Evolutionary conservation across 257 asterid genomes (phyloP).

Genomic region (Nicotiana noctiflora): DNA sequence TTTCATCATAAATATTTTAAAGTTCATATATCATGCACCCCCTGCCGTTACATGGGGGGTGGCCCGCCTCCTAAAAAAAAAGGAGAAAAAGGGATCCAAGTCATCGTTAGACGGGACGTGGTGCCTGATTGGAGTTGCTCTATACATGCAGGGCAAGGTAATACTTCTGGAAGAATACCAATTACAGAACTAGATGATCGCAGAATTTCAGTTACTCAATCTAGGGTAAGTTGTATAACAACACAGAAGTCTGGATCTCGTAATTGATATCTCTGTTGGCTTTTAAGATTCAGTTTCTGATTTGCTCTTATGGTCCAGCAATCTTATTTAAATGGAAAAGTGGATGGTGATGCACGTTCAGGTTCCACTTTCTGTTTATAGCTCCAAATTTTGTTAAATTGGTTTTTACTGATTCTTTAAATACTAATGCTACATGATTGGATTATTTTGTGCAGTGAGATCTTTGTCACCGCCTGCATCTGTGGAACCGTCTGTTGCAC

Average conservation of each 20-base stretch:
- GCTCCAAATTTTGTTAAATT: neutral
- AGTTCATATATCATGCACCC: neutral
- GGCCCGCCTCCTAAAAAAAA: neutral
- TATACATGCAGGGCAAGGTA: conserved; percentile 46
- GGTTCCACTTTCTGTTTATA: conserved; percentile 34
- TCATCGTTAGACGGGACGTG: neutral
- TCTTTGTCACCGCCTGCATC: conserved; percentile 63
- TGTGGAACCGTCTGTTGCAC: conserved; percentile 60
- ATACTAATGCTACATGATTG: conserved; percentile 8
- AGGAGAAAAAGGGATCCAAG: neutral
- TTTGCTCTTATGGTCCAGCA: conserved; percentile 46
- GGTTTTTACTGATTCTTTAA: neutral
- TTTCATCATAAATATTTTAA: neutral
- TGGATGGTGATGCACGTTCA: conserved; percentile 43
- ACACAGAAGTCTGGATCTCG: neutral
- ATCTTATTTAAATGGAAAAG: conserved; percentile 65
- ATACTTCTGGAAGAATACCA: conserved; percentile 29
- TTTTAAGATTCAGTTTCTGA: conserved; percentile 13
- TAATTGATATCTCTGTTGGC: neutral
- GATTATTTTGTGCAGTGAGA: conserved; percentile 43
- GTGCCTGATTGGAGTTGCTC: neutral
- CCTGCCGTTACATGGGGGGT: neutral
- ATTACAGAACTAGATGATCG: conserved; percentile 34
- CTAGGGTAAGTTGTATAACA: conserved; percentile 45
- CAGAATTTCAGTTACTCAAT: conserved; percentile 33